Evolutionary conservation across 2,329 filamentous ascomycete species (phyloP).

Genomic region (Corinectria fuckeliana): DNA sequence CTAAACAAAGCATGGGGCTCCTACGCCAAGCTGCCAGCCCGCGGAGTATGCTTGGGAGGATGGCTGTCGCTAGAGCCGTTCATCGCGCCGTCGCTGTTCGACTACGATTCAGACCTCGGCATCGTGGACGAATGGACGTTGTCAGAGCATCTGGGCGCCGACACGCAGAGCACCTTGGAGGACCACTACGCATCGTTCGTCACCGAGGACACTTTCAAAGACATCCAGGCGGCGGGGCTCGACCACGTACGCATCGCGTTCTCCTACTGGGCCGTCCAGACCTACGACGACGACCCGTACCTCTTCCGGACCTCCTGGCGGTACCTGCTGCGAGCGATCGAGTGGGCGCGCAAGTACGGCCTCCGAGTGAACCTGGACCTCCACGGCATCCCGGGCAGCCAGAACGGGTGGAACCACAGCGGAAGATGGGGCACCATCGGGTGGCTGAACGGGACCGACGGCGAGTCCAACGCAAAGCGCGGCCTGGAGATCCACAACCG

Average conservation of each 20-base stretch:
- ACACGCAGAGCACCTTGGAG: conserved; percentile 75
- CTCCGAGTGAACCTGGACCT: conserved; percentile 92
- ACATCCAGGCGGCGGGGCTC: conserved; percentile 85
- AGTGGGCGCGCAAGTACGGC: conserved; percentile 92
- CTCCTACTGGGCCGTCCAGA: conserved; percentile 91
- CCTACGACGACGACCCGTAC: conserved; percentile 87
- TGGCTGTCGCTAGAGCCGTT: conserved; percentile 96
- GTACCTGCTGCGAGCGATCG: conserved; percentile 89
- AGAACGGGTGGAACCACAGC: conserved; percentile 98
- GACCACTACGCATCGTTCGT: conserved; percentile 91
- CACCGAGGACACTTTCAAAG: conserved; percentile 80
- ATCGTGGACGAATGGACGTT: conserved; percentile 92
- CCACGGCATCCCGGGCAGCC: conserved; percentile 88
- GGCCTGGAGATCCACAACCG: conserved; percentile 87
- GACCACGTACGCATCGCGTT: conserved; percentile 97
- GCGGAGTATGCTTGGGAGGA: conserved; percentile 91
- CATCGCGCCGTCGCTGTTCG: conserved; percentile 91
- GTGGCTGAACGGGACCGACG: conserved; percentile 93
- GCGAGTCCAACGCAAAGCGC: conserved; percentile 77
- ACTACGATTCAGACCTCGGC: conserved; percentile 64
- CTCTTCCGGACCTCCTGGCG: conserved; percentile 88
- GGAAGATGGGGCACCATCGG: conserved; percentile 80
- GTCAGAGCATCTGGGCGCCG: conserved; percentile 70
- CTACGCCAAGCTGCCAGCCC: conserved; percentile 79
- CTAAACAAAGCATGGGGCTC: conserved; percentile 77